Evolutionary conservation across 202 grass and related monocot species (phyloP), one percentile per base, ranked within the genome.

Genomic region (Digitaria exilis): DNA sequence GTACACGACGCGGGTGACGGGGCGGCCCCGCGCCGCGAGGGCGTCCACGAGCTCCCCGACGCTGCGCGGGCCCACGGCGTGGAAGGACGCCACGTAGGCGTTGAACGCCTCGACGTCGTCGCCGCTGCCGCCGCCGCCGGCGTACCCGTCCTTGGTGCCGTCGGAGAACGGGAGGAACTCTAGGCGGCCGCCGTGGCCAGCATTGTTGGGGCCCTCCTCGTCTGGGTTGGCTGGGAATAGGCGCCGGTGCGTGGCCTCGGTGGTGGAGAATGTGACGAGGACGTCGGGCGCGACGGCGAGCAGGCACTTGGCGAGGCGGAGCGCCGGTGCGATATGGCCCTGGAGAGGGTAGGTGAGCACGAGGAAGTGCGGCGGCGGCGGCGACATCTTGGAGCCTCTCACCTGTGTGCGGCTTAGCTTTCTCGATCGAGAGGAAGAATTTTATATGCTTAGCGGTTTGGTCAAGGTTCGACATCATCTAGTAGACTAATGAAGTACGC

Each of bases 301-400:
- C 55, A 92, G 71, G 29, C 68, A 65, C 50, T 76, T 64, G 57
- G 94, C 86, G 64, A 96, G 90, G 69, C 84, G 73, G 69, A 96
- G 84, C 18, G 86, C 88, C 16, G 94, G 94, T 49, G 89, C 86
- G 81, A 96, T 91, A 73, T 96, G 90, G 73, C 94, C 90, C 66
- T 96, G 94, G 35, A 89, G 64, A 13, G 94, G 90, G 64, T 61
- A 96, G 31, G 90, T 89, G n/a, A 85, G 80, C 70, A 96, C 78
- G 28, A 96, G 80, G 78, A 96, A 91, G 82, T 96, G 94, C 49
- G 82, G 69, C 24, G n/a, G n/a, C n/a, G n/a, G n/a, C n/a, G 80
- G 60, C 21, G 66, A 73, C 77, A 22, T 41, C 25, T 22, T 35
- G 14, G 19, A 19, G 67, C 67, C n/a, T n/a, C 6, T 43, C 22